Percentiles rank a stretch among this genome's conserved stretches.
Conservation (phyloP, 352 stramenopile species). For the Globisporangium heterothallicum region DNA sequence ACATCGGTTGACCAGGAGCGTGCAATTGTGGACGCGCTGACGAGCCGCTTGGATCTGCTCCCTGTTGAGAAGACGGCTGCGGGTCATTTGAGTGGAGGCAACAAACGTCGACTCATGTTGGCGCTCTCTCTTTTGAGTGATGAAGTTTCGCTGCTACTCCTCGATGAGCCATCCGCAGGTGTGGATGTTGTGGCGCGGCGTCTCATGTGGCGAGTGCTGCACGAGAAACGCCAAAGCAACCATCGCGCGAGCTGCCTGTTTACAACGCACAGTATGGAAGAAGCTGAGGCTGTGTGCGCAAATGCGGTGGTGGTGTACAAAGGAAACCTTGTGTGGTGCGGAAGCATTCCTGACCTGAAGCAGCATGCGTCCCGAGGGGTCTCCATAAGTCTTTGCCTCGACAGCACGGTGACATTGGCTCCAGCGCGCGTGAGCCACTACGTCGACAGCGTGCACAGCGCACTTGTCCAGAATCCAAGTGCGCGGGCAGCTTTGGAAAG, state of each 20-base stretch:
- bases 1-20: slow-evolving; percentile 21
- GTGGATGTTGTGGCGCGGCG: slow-evolving; percentile 76
- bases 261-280: slow-evolving; percentile 84
- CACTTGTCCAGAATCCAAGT: slow-evolving; percentile 16
- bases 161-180: slow-evolving; percentile 79
- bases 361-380: slow-evolving; percentile 60
- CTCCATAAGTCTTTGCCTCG: slow-evolving; percentile 61
- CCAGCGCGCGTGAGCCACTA: slow-evolving; percentile 34
- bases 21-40: slow-evolving; percentile 32
- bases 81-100: slow-evolving; percentile 70
- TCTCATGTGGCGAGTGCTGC: slow-evolving; percentile 74
- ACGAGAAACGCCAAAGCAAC: slow-evolving; percentile 46
- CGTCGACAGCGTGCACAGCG: slow-evolving; percentile 30
- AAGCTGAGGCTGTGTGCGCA: slow-evolving; percentile 76
- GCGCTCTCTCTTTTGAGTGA: slow-evolving; percentile 66
- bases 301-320: slow-evolving; percentile 78
- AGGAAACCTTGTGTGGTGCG: slow-evolving; percentile 63
- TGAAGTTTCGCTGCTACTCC: slow-evolving; percentile 52
- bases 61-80: slow-evolving; percentile 52
- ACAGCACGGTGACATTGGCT: slow-evolving; percentile 38
- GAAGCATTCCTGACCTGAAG: slow-evolving; percentile 78
- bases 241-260: slow-evolving; percentile 66
- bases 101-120: slow-evolving; percentile 78
- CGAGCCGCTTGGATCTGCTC: slow-evolving; percentile 53
- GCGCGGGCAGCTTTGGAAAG: slow-evolving; percentile 14